phyloP scores from a whole-genome alignment of 257 asterid species.

The Leptodermis oblonga region DNA sequence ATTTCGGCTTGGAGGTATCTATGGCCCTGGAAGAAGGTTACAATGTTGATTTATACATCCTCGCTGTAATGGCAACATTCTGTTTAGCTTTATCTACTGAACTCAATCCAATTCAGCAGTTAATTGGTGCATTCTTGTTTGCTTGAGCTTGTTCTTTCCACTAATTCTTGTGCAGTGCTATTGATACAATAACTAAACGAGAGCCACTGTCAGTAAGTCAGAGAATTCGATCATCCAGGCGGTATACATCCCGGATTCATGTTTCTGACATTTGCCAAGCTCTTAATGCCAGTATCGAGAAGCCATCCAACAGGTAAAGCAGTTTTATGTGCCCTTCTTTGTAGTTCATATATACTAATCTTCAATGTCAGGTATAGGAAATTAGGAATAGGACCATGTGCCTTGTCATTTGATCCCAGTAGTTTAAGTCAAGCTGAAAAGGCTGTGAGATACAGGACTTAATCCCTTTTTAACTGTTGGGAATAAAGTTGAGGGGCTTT shows the following conservation, averaged over 20 bases:
- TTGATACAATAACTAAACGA: conserved; percentile 71
- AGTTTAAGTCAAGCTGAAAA: background rate
- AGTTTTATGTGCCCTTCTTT: background rate
- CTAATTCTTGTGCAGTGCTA: conserved; percentile 51
- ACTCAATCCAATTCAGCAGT: background rate
- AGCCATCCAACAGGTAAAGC: conserved; percentile 51
- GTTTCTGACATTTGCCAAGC: conserved; percentile 86
- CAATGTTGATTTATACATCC: background rate
- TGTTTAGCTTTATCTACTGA: background rate
- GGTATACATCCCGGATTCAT: conserved; percentile 75
- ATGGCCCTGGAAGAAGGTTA: conserved; percentile 96
- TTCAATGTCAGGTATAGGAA: background rate
- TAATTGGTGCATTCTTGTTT: background rate
- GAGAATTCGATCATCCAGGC: conserved; percentile 49
- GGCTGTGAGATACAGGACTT: background rate
- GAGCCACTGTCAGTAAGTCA: conserved; percentile 53
- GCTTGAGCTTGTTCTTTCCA: background rate
- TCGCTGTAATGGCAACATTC: background rate
- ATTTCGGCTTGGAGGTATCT: conserved; percentile 92
- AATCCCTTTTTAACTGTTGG: background rate
- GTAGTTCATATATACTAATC: background rate
- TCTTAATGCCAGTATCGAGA: conserved; percentile 61
- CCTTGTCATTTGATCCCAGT: background rate
- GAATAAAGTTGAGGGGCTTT: background rate
- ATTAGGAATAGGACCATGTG: background rate